Evolutionary conservation across 2,329 filamentous ascomycete genomes (phyloP).

Genomic region (Neonectria punicea): DNA sequence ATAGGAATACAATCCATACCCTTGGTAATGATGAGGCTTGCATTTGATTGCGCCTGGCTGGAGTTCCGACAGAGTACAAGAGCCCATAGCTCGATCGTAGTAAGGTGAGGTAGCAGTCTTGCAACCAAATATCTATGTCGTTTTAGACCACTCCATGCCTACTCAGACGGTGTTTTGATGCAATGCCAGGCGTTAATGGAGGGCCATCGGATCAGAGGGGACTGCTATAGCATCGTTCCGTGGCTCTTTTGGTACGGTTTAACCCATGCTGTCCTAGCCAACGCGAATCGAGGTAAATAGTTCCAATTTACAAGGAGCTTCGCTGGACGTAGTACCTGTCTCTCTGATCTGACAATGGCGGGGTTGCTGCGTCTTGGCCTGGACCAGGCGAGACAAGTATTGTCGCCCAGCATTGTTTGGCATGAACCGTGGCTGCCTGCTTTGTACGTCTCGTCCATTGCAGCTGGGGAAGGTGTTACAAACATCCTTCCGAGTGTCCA

Average conservation of each 20-base stretch:
- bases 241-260: background rate
- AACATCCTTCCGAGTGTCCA: conserved; percentile 23
- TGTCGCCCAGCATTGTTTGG: conserved; percentile 25
- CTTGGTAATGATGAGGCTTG: background rate
- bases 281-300: background rate
- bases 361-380: conserved; percentile 7
- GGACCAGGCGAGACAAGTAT: conserved; percentile 21
- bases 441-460: conserved; percentile 33
- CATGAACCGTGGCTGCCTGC: conserved; percentile 35
- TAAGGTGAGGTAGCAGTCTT: background rate
- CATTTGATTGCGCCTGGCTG: background rate
- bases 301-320: background rate
- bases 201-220: background rate
- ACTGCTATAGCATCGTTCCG: background rate
- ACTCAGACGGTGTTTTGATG: background rate
- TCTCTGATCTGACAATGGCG: background rate
- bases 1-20: background rate
- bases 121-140: background rate
- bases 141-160: no score
- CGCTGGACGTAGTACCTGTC: background rate
- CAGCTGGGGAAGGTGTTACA: conserved; percentile 30
- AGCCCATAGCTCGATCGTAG: background rate
- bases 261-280: conserved; percentile 1
- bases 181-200: background rate
- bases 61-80: background rate